Evolutionary conservation across 768 basidiomycete genomes (phyloP), one percentile per base, ranked within the genome.

Genomic region (Rhizopogon rudus): DNA sequence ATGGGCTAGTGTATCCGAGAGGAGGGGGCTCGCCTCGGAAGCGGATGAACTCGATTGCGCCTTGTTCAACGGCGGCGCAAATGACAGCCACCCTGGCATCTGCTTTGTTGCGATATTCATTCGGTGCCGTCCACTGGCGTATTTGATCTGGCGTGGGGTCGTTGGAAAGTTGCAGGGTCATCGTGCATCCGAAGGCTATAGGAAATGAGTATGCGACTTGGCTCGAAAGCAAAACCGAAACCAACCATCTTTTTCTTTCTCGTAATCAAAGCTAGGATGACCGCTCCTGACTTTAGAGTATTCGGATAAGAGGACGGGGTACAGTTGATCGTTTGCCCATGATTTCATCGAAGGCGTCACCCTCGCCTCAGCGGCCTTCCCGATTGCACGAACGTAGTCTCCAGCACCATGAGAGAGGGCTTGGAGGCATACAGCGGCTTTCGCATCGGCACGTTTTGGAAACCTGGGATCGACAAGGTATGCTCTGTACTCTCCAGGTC

Each of bases 401-500:
- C 82, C 83, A 9, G 84, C 71, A 8, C 83, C 83, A 57, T 82
- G 77, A 2, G 84, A 81, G 65, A 89, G 79, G 0, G 86, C 88
- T 14, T 81, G 71, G 22, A 90, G 67, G 56, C 79, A 82, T 2
- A 81, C 88, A 0, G 87, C 88, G 0, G 77, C 75, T 65, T 85
- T 87, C n/a, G 87, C 87, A 51, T 89, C 87, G 0, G 71, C 68
- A 3, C 81, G 81, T 61, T 81, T 85, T 2, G 73, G 60, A 59
- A 88, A 88, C 14, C 74, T 72, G 0, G 82, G 72, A n/a, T 88
- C 86, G 29, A 85, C 83, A 5, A 90, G 65, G 59, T 76, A 90
- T 0, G 84, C 81, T 42, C 71, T 75, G 39, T 75, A 77, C 54
- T 81, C 77, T 5, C 70, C 72, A 3, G 80, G 79, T 28, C 80